These are phyloP conservation scores for Allium cepa DNA, from an alignment of 106 monocot species.

Conservation along the genomic window DNA sequence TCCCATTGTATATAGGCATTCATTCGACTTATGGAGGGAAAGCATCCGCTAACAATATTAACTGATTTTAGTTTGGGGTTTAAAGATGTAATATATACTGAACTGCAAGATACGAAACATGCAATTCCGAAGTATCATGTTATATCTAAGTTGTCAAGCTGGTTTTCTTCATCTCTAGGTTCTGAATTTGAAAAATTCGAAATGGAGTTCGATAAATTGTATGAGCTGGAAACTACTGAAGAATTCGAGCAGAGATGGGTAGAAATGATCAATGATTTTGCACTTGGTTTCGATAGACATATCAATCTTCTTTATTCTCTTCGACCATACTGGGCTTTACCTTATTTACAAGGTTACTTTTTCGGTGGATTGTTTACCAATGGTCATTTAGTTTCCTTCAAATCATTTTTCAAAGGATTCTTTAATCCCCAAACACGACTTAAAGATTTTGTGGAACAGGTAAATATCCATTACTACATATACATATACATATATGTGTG, in stretches of 20 bases:
- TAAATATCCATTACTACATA: conserved; percentile 7
- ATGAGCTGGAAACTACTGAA: conserved; percentile 37
- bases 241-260: conserved; percentile 68
- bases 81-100: conserved; percentile 35
- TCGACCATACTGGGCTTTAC: conserved; percentile 51
- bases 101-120: conserved; percentile 56
- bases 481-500: no score
- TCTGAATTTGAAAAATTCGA: conserved; percentile 62
- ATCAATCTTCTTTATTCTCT: conserved; percentile 37
- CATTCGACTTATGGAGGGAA: conserved; percentile 61
- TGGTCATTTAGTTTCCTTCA: conserved; percentile 27
- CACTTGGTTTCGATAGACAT: conserved; percentile 54
- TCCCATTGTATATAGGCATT: conserved; percentile 33
- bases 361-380: conserved; percentile 49
- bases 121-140: conserved; percentile 47
- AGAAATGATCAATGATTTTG: conserved; percentile 51
- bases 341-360: conserved; percentile 64
- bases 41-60: conserved; percentile 51
- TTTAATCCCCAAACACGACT: conserved; percentile 62
- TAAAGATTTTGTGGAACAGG: conserved; percentile 79
- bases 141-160: conserved; percentile 49
- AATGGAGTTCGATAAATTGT: conserved; percentile 43
- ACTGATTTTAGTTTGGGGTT: conserved; percentile 56
- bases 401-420: conserved; percentile 70
- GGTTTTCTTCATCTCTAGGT: conserved; percentile 54